Evolutionary conservation across 805 yeast species (phyloP), one percentile per base, ranked within the genome.

Genomic region (Kazachstania martiniae): DNA sequence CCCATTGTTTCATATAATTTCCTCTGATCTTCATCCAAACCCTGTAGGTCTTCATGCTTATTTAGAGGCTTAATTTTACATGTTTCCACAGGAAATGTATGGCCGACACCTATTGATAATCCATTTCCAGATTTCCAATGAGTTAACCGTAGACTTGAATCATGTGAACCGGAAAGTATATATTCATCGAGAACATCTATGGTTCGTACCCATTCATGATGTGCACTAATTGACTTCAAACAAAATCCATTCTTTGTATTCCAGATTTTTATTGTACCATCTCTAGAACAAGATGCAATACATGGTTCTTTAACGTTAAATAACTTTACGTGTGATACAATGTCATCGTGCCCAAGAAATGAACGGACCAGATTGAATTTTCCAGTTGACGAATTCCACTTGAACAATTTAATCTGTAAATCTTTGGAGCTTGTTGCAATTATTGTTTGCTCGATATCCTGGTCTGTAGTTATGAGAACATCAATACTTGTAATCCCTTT

Each of bases 151-250:
- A 76, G 68, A 29, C 81, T 70, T 36, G 78, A 83, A 53, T 85
- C 95, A 44, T 78, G 79, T 4, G 94, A 81, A 23, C 86, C 80
- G 1, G 87, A 75, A 14, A 84, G 38, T 3, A 83, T 37, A 40
- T 68, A 80, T 28, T 73, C 77, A 2, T 77, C 78, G 3, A 61
- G 53, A 1, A 64, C 49, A 39, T 76, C 84, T 2, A 85, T 41
- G 8, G 72, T 63, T 36, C 94, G 62, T 4, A 85, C 85, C 96
- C 96, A 87, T 42, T 85, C 95, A 8, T 82, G 69, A 55, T 87
- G 96, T 1, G 87, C 89, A 12, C 70, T 65, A 35, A 85, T 72
- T 1, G 82, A 72, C 38, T 68, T 66, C 12, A 72, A 43, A 38
- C 85, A 72, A 65, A 72, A 74, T 0, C 94, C 95, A 3, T 73